phyloP scores from a whole-genome alignment of 345 rosid genomes.

The thale cress (Arabidopsis thaliana) region DNA sequence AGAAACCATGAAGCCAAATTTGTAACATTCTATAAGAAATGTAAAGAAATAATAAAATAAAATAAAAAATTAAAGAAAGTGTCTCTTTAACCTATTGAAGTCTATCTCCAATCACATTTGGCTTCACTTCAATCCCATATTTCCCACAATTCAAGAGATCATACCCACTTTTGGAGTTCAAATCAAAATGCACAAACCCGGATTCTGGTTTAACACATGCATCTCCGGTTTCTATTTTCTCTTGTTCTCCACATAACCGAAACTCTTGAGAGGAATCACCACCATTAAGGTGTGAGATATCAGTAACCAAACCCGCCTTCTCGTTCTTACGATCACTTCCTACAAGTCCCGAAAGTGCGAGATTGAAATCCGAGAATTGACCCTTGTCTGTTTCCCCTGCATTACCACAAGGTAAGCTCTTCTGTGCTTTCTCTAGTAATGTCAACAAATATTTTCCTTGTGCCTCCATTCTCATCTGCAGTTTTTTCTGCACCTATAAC shows the following conservation, averaged over 20 bases:
- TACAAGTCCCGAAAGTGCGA: slow-evolving; percentile 53
- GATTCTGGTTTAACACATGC: slow-evolving; percentile 48
- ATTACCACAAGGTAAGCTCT: slow-evolving; percentile 50
- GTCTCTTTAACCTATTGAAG: slow-evolving; percentile 32
- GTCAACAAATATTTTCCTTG: slow-evolving; percentile 83
- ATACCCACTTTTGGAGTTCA: slow-evolving; percentile 57
- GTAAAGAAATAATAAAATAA: too few species aligned
- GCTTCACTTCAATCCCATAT: slow-evolving; percentile 53
- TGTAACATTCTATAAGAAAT: slow-evolving; percentile 32
- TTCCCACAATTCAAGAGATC: slow-evolving; percentile 51
- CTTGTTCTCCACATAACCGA: slow-evolving; percentile 35
- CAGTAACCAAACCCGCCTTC: slow-evolving; percentile 29
- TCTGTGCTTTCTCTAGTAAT: slow-evolving; percentile 79
- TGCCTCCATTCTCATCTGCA: slow-evolving; percentile 87
- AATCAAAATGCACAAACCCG: slow-evolving; percentile 53
- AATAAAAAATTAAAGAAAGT: not conserved
- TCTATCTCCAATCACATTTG: slow-evolving; percentile 45
- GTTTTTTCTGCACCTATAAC: slow-evolving; percentile 67
- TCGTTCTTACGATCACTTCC: slow-evolving; percentile 43
- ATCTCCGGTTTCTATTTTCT: slow-evolving; percentile 40
- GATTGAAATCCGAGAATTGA: slow-evolving; percentile 54
- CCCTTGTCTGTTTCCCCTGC: slow-evolving; percentile 42
- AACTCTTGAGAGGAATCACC: slow-evolving; percentile 35
- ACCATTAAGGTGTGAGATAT: slow-evolving; percentile 16
- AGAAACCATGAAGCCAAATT: slow-evolving; percentile 26